phyloP scores from a whole-genome alignment of 257 asterid genomes.

The Scutellaria galericulata region DNA sequence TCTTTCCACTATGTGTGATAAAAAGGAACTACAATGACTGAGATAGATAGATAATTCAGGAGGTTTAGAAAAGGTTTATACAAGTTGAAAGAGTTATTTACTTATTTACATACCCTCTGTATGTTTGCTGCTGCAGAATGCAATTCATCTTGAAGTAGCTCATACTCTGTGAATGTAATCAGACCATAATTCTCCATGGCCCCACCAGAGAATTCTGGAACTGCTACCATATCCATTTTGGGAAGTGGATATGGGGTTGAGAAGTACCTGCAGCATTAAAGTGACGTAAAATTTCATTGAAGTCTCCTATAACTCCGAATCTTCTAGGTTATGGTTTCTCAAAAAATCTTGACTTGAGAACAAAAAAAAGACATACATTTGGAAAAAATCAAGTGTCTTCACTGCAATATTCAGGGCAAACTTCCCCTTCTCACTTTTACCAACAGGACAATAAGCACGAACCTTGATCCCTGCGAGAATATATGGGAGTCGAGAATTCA shows the following conservation, averaged over 20 bases:
- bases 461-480: slow-evolving; percentile 43
- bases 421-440: slow-evolving; percentile 47
- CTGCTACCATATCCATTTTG: slow-evolving; percentile 56
- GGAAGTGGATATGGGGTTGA: slow-evolving; percentile 50
- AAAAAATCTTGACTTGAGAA: background rate
- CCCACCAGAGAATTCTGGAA: slow-evolving; percentile 52
- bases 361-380: slow-evolving; percentile 36
- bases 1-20: background rate
- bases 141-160: slow-evolving; percentile 43
- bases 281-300: too few species aligned
- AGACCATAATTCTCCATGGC: slow-evolving; percentile 59
- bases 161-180: slow-evolving; percentile 44
- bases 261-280: slow-evolving; percentile 37
- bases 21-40: background rate
- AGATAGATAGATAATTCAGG: too few species aligned
- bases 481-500: background rate
- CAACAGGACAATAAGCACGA: slow-evolving; percentile 46
- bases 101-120: slow-evolving; percentile 39
- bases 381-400: slow-evolving; percentile 41
- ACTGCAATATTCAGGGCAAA: slow-evolving; percentile 47
- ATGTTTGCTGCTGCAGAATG: slow-evolving; percentile 48
- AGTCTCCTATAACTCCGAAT: background rate
- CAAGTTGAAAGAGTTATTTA: too few species aligned
- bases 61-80: too few species aligned
- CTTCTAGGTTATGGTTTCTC: background rate